Percentiles rank a stretch among this genome's conserved stretches.
These are phyloP conservation scores for Wallemia ichthyophaga DNA, from an alignment of 1,284 basidiomycete species.

Conservation along the genomic window DNA sequence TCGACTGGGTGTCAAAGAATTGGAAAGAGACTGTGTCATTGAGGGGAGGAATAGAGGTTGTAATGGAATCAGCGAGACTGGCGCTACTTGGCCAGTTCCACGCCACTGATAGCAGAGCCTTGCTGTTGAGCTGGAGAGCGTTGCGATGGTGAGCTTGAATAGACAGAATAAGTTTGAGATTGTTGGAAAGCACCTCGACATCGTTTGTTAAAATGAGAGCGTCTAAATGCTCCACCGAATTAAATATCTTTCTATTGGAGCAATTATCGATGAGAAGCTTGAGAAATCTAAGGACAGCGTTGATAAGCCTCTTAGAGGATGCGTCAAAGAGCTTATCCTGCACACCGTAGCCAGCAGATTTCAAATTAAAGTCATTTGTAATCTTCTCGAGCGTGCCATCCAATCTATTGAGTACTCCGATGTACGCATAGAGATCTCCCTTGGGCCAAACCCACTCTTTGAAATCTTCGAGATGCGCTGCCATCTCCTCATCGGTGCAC, in stretches of 20 bases:
- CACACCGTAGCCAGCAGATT: slow-evolving; percentile 4
- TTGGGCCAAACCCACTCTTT: slow-evolving; percentile 78
- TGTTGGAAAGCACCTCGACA: slow-evolving; percentile 54
- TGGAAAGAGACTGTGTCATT: background rate
- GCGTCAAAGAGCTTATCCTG: slow-evolving; percentile 55
- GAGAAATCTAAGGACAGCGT: slow-evolving; percentile 62
- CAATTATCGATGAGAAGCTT: slow-evolving; percentile 82
- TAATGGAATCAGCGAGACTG: background rate
- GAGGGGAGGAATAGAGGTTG: background rate
- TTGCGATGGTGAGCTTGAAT: background rate
- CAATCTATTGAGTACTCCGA: slow-evolving; percentile 78
- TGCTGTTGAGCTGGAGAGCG: background rate
- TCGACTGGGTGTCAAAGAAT: background rate
- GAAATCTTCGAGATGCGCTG: slow-evolving; percentile 30
- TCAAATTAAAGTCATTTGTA: slow-evolving; percentile 39
- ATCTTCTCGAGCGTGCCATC: slow-evolving; percentile 57
- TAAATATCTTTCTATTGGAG: slow-evolving; percentile 87
- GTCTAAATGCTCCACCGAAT: slow-evolving; percentile 86
- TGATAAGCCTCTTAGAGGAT: slow-evolving; percentile 39
- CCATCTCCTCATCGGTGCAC: slow-evolving; percentile 27
- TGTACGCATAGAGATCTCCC: slow-evolving; percentile 91
- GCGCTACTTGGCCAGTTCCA: background rate
- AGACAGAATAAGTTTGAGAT: slow-evolving; percentile 46
- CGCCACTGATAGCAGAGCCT: background rate
- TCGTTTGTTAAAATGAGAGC: slow-evolving; percentile 65